phyloP scores from a whole-genome alignment of 2,329 filamentous ascomycete genomes.

The Capronia americana region DNA sequence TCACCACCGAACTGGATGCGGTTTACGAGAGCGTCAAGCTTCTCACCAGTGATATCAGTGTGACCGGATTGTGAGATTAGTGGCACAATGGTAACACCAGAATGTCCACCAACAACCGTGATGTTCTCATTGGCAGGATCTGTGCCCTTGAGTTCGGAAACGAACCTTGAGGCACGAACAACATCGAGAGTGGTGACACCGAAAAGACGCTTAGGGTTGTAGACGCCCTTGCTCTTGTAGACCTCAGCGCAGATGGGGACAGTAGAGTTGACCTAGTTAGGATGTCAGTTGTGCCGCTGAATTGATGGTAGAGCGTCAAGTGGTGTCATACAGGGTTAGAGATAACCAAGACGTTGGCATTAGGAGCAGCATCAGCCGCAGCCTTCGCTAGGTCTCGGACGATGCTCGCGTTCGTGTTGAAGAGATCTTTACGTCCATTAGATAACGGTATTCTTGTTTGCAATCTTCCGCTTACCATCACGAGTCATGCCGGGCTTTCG shows the following conservation, averaged over 20 bases:
- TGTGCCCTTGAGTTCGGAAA: conserved; percentile 88
- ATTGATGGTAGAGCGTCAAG: conserved; percentile 13
- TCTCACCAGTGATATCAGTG: conserved; percentile 78
- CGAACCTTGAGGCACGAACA: conserved; percentile 96
- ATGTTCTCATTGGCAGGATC: conserved; percentile 94
- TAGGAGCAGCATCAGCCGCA: conserved; percentile 81
- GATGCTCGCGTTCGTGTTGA: conserved; percentile 99
- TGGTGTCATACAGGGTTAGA: conserved; percentile 78
- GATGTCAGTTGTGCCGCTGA: not conserved
- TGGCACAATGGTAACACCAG: conserved; percentile 96
- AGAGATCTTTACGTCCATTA: conserved; percentile 72
- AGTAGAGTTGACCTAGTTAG: conserved; percentile 84
- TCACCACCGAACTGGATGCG: conserved; percentile 98
- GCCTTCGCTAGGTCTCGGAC: conserved; percentile 98
- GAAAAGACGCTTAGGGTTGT: conserved; percentile 99
- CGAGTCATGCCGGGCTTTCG: conserved; percentile 99
- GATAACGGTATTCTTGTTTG: not conserved
- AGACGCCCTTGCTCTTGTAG: conserved; percentile 93
- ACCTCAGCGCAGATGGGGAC: conserved; percentile 97
- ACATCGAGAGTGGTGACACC: conserved; percentile 99
- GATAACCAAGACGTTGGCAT: conserved; percentile 97
- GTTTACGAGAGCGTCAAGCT: conserved; percentile 78
- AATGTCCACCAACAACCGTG: conserved; percentile 96
- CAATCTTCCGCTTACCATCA: conserved; percentile 68
- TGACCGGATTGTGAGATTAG: conserved; percentile 94